Base-by-base conservation (phyloP, 140 eudicot genomes). In the Oenanthe javanica region DNA sequence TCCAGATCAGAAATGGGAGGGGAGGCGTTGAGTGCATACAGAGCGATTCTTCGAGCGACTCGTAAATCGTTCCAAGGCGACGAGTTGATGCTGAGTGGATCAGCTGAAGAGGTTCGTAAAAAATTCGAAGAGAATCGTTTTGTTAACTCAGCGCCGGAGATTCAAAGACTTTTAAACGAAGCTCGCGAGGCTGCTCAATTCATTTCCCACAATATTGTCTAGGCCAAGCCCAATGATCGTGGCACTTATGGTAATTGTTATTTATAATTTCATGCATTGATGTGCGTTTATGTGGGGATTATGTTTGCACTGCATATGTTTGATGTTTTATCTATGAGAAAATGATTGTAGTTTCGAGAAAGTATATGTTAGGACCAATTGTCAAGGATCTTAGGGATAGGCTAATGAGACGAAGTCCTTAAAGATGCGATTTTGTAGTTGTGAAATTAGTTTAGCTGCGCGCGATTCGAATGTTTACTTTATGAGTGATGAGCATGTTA, bases 41-140 rank as follows among this genome's bases (percentile, higher is more conserved):
- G 98, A 85, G 67, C 80, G 75, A 79, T 94, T 40, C 86, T 94
- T 71, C 85, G 79, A 86, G 98, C 97, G 14, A 91, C 96, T 5
- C 91, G 91, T 19, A 87, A 85, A 84, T 79, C 98, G 31, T 94
- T 94, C 87, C 93, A 90, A 84, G 98, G 97, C 23, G 98, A 94
- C 80, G 80, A 85, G 54, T 42, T 81, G 51, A 91, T 94, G 98
- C 94, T 94, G 79, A 80, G 84, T 23, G 91, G 89, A 14, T 94
- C 98, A 45, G 94, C 98, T 70, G 90, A 87, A 42, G 97, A 91
- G 85, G 96, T 89, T 13, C 79, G 97, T 61, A 88, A 86, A 90
- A 94, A 91, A 49, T 94, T 94, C 81, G 94, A 94, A 51, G 98
- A 94, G 88, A 88, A 90, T 21, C 92, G 94, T 57, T 84, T 87